Percentiles rank a stretch among this genome's conserved stretches.
Conservation (phyloP, 495 filamentous ascomycete genomes). For the Lasiosphaeria ovina region DNA sequence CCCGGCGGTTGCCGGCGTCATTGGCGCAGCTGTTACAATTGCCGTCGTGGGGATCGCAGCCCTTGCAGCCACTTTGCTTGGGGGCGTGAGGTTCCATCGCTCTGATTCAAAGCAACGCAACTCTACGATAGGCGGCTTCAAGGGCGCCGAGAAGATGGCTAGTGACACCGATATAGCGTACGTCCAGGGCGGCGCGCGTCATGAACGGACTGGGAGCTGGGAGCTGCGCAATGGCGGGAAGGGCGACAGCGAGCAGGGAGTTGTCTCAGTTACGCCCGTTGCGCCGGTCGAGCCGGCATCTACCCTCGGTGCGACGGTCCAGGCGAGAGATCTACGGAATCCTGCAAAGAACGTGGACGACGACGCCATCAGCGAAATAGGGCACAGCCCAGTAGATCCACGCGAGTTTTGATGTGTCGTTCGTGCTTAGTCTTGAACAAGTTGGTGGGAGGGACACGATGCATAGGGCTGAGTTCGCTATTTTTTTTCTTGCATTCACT, state of each 20-base stretch:
- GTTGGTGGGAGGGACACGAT: not conserved
- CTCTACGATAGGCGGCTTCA: constrained; percentile 35
- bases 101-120: constrained; percentile 17
- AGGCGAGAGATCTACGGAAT: constrained; percentile 4
- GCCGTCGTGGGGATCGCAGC: constrained; percentile 22
- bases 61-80: constrained; percentile 27
- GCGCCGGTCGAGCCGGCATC: not conserved
- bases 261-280: not conserved
- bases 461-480: not conserved
- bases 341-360: constrained; percentile 15
- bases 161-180: constrained; percentile 37
- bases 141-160: constrained; percentile 38
- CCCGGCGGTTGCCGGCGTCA: constrained; percentile 36
- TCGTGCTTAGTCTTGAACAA: not conserved
- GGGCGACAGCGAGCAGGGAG: not conserved
- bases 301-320: constrained; percentile 1
- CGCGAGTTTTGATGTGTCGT: constrained; percentile 16
- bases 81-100: constrained; percentile 29
- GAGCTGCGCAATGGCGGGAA: constrained; percentile 29
- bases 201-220: constrained; percentile 44
- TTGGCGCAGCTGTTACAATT: constrained; percentile 35
- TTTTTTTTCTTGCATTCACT: constrained; percentile 7
- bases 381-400: constrained; percentile 15
- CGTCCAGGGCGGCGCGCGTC: constrained; percentile 28
- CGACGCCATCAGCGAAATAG: constrained; percentile 23